Base-by-base conservation (phyloP, 768 basidiomycete species). In the Amanita rubescens region DNA sequence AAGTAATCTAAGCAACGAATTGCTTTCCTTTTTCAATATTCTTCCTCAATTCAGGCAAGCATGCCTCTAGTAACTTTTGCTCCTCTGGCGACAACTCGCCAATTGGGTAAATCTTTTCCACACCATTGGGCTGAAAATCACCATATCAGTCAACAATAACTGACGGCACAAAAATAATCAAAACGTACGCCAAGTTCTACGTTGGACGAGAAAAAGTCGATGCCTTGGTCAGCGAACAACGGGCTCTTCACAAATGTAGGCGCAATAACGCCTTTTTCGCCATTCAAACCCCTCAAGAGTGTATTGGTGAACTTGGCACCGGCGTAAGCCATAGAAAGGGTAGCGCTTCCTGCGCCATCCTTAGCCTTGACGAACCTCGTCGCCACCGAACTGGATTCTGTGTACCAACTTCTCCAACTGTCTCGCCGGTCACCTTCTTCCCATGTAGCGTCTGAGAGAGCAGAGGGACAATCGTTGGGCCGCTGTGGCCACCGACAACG, bases 331-430 rank as follows among this genome's bases (percentile, higher is more conserved):
- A 96, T 96, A 32, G 90, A 92, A 55, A 95, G 84, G 22, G 93
- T 95, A 6, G 94, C 94, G 51, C 89, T 91, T 56, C 95, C 95
- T 54, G 90, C 87, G 63, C 87, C 87, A 59, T 94, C 94, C 79
- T 98, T 98, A 48, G 94, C 94, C 78, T 96, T 86, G 66, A 98
- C 95, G 58, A n/a, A 97, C 94, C 73, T 97, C 94, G 63, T 99
- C 95, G 71, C 95, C 95, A 67, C 95, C 95, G 61, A 82, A 98
- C 69, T 99, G 95, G 66, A 98, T 97, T 54, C 95, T 82, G 75
- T 95, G 73, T 52, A 99, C 86, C 58, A 97, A 78, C 65, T 83
- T 81, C 25, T 81, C 76, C 65, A 86, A 87, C 33, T n/a, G 67
- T 75, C 67, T 92, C 89, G 56, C 90, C 87, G 44, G 76, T 71